Evolutionary conservation across 805 yeast species (phyloP).

Genomic region (Kazachstania bromeliacearum): DNA sequence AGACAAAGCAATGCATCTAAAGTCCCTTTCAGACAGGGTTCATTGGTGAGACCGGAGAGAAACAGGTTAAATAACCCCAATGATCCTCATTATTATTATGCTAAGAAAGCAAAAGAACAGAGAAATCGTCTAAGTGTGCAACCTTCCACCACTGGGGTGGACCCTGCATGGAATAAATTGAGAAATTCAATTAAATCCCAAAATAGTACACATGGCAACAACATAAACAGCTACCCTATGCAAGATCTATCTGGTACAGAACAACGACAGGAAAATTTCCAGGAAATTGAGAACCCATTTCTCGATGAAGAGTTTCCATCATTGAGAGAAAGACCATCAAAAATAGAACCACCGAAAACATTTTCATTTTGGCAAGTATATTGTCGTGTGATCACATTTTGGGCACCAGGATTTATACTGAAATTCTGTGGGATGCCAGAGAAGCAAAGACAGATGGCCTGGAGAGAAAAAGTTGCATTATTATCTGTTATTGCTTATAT

Average conservation of each 20-base stretch:
- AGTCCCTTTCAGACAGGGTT: slow-evolving; percentile 32
- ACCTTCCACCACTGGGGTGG: slow-evolving; percentile 66
- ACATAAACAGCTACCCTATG: background rate
- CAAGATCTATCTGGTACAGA: background rate
- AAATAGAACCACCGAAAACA: slow-evolving; percentile 2
- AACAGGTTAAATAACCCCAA: slow-evolving; percentile 50
- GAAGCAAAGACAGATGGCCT: slow-evolving; percentile 80
- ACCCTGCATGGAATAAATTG: slow-evolving; percentile 33
- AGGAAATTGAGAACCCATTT: background rate
- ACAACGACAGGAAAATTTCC: background rate
- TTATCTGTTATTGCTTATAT: slow-evolving; percentile 62
- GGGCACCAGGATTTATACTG: slow-evolving; percentile 71
- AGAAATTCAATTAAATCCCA: slow-evolving; percentile 7
- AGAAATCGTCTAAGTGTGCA: slow-evolving; percentile 51
- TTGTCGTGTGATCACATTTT: slow-evolving; percentile 73
- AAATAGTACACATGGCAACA: background rate
- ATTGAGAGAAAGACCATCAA: slow-evolving; percentile 4
- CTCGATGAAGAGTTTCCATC: slow-evolving; percentile 3
- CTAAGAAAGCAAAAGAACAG: slow-evolving; percentile 62
- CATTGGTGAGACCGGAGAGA: slow-evolving; percentile 81
- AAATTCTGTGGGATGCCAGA: slow-evolving; percentile 68
- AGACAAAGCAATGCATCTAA: slow-evolving; percentile 11
- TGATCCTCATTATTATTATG: slow-evolving; percentile 71
- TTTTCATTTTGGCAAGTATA: slow-evolving; percentile 59
- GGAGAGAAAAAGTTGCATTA: slow-evolving; percentile 93